phyloP scores from a whole-genome alignment of 805 yeast species.

The Danielia reshetovae region DNA sequence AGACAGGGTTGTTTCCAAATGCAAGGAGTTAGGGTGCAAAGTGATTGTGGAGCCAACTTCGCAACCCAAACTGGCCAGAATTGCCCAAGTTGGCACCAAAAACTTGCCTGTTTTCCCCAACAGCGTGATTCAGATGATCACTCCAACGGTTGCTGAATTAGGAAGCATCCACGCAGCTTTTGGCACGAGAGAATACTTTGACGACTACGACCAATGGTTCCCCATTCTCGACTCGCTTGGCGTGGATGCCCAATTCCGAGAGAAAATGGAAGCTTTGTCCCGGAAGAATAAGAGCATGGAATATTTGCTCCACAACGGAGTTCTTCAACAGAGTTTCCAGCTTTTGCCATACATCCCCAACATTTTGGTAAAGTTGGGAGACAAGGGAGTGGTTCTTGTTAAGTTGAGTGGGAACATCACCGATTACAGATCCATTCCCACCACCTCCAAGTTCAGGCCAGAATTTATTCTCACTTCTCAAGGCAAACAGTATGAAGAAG shows the following conservation, averaged over 20 bases:
- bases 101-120: slow-evolving; percentile 46
- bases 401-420: slow-evolving; percentile 31
- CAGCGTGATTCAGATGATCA: slow-evolving; percentile 42
- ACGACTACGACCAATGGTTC: slow-evolving; percentile 68
- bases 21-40: slow-evolving; percentile 15
- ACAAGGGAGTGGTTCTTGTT: slow-evolving; percentile 51
- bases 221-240: slow-evolving; percentile 62
- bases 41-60: slow-evolving; percentile 78
- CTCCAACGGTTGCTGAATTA: slow-evolving; percentile 72
- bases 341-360: slow-evolving; percentile 72
- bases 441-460: slow-evolving; percentile 27
- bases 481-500: slow-evolving; percentile 16
- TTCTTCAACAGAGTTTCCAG: slow-evolving; percentile 64
- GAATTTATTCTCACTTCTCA: slow-evolving; percentile 18
- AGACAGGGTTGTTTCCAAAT: slow-evolving; percentile 11
- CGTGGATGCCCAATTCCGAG: slow-evolving; percentile 43
- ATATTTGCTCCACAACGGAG: slow-evolving; percentile 37
- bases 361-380: slow-evolving; percentile 64
- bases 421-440: slow-evolving; percentile 32
- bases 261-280: slow-evolving; percentile 36
- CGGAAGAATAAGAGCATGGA: slow-evolving; percentile 14
- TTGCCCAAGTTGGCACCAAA: slow-evolving; percentile 32
- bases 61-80: slow-evolving; percentile 50
- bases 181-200: slow-evolving; percentile 32
- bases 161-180: slow-evolving; percentile 50